These are phyloP conservation scores for Exsudoporus floridanus DNA, from an alignment of 1,284 basidiomycete genomes.

Conservation along the genomic window DNA sequence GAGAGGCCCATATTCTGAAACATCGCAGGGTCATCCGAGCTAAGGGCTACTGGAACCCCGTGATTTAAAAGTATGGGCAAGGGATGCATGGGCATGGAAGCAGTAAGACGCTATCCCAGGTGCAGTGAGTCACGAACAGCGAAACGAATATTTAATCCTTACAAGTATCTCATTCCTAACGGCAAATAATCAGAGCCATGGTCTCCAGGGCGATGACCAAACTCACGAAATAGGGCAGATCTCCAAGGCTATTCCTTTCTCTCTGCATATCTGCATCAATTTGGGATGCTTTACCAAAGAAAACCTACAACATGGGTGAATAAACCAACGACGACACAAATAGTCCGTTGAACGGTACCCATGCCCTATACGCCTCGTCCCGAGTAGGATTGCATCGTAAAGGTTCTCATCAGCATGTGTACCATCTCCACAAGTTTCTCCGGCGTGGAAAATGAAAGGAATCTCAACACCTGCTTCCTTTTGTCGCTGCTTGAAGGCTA, in stretches of 20 bases:
- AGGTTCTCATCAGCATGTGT: slow-evolving; percentile 69
- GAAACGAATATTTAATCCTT: slow-evolving; percentile 15
- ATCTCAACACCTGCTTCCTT: slow-evolving; percentile 61
- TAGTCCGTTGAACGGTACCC: slow-evolving; percentile 45
- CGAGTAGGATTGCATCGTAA: slow-evolving; percentile 75
- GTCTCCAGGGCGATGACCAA: background rate
- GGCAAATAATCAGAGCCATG: slow-evolving; percentile 9
- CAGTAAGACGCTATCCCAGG: slow-evolving; percentile 49
- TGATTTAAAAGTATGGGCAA: slow-evolving; percentile 66
- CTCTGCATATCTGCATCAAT: slow-evolving; percentile 63
- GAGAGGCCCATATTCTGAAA: slow-evolving; percentile 77
- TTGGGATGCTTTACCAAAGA: slow-evolving; percentile 73
- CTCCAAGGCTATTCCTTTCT: slow-evolving; percentile 65
- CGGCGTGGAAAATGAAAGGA: slow-evolving; percentile 80
- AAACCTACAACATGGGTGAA: slow-evolving; percentile 43
- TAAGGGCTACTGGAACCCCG: slow-evolving; percentile 66
- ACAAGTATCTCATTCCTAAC: slow-evolving; percentile 68
- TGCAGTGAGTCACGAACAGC: background rate
- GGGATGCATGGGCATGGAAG: slow-evolving; percentile 75
- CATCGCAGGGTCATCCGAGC: slow-evolving; percentile 72
- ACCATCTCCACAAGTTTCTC: slow-evolving; percentile 76
- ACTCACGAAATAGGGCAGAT: slow-evolving; percentile 72
- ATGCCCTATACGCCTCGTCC: slow-evolving; percentile 78
- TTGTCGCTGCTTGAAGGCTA: slow-evolving; percentile 58
- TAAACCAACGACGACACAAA: background rate